Base-by-base conservation (phyloP, 495 filamentous ascomycete genomes). In the Massariosphaeria phaeospora region DNA sequence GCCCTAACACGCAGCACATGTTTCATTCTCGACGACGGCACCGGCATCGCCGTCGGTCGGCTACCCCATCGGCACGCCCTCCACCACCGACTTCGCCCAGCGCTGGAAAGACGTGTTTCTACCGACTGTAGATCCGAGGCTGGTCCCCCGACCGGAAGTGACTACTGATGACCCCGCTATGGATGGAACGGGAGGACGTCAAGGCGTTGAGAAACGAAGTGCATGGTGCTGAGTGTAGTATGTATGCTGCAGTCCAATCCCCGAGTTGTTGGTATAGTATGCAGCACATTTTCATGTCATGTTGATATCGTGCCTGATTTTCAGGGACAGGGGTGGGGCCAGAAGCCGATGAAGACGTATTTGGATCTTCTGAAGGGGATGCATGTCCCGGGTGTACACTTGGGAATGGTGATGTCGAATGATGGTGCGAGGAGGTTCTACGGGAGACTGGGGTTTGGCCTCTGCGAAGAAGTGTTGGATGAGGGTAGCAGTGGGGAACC, bases 261-360 rank as follows among this genome's bases (percentile, higher is more conserved):
- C 13, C 1, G n/a, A 38, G 4, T 34, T 61, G 23, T 29, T 61
- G 5, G 20, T 27, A 29, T 13, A 40, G 27, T 61, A 56, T 41
- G 52, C 57, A 10, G 57, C 51, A 8, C 57, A 61, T 46, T 38
- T 61, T 13, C 57, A 61, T 29, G 47, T 61, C 18, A 36, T 29
- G 47, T 61, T n/a, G 40, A 61, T 29, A 36, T 61, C 13, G 21
- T 61, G 12, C 57, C 57, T 1, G 39, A 44, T 21, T 52, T 38
- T 26, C 55, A 47, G 29, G 15, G 46, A 3, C 38, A 34, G n/a
- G 57, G 57, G 0, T 61, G 4, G 8, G 57, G 57, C 0, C 0
- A 11, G 3, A 44, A 31, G 21, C 17, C 56, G 8, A 40, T 56
- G 29, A 25, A 29, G 9, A 41, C 17, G 1, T 61, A 51, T 41